A percentile compares a stretch with the other conserved stretches of the same genome.
Evolutionary conservation across 2,329 filamentous ascomycete species (phyloP).

Genomic region (Aspergillus persii): DNA sequence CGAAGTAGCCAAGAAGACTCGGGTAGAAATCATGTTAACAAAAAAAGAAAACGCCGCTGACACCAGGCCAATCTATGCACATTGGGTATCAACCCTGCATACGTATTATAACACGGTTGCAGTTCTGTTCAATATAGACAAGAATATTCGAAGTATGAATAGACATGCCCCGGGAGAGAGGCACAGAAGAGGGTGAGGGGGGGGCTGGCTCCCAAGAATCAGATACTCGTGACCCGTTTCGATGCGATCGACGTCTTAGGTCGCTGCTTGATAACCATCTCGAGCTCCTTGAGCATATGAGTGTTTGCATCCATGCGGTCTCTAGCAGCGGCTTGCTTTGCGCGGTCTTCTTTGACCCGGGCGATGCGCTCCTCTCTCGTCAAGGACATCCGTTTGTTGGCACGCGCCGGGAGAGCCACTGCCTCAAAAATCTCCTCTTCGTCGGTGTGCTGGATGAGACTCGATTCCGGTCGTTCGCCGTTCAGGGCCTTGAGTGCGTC

Average conservation of each 20-base stretch:
- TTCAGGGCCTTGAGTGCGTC: conserved; percentile 77
- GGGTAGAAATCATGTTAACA: conserved; percentile 1
- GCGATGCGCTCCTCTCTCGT: conserved; percentile 83
- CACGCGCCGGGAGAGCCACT: conserved; percentile 66
- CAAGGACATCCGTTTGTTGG: conserved; percentile 64
- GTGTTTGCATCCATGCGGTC: conserved; percentile 78
- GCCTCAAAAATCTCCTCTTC: conserved; percentile 89
- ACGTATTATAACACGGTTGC: conserved; percentile 15
- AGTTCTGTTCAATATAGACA: conserved; percentile 11
- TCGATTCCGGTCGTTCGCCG: conserved; percentile 55
- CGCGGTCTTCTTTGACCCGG: conserved; percentile 84
- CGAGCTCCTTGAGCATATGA: conserved; percentile 88
- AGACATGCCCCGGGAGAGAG: background rate
- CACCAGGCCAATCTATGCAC: conserved; percentile 34
- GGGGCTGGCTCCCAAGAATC: conserved; percentile 12
- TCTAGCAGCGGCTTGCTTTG: conserved; percentile 66
- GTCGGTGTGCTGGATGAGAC: conserved; percentile 27
- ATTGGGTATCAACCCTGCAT: conserved; percentile 34
- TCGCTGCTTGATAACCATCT: conserved; percentile 74
- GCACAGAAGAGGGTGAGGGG: background rate
- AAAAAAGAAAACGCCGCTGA: conserved; percentile 27
- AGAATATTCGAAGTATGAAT: conserved; percentile 7
- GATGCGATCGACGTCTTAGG: conserved; percentile 31
- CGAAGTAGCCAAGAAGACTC: conserved; percentile 1
- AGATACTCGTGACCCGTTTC: conserved; percentile 46